Percentiles rank a stretch among this genome's conserved stretches.
Conservation (phyloP, 2,329 filamentous ascomycete species). For the Elsinoe ampelina region DNA sequence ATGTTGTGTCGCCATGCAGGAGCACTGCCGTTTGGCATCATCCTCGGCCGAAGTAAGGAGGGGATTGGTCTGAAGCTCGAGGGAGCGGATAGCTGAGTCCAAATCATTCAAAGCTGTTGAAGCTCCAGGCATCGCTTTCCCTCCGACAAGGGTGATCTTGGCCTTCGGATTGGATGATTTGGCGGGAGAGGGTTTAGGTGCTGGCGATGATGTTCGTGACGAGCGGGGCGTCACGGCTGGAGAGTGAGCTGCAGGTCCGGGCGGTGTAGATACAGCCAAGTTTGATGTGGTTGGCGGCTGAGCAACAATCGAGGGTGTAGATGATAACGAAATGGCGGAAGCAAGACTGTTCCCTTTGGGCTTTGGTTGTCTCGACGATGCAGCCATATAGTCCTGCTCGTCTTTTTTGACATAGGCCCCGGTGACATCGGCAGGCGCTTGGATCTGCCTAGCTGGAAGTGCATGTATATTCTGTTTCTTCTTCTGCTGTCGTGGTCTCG, state of each 20-base stretch:
- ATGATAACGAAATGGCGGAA: conserved; percentile 1
- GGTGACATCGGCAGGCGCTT: conserved; percentile 53
- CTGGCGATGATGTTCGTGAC: conserved; percentile 42
- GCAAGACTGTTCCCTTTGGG: conserved; percentile 24
- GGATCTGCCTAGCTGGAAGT: conserved; percentile 34
- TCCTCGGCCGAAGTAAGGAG: conserved; percentile 46
- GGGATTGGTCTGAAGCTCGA: conserved; percentile 90
- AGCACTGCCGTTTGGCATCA: conserved; percentile 58
- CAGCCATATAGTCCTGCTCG: conserved; percentile 63
- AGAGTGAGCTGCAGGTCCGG: conserved; percentile 44
- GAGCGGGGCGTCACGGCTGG: conserved; percentile 62
- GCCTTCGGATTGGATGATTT: conserved; percentile 36
- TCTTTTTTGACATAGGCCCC: conserved; percentile 68
- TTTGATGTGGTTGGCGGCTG: conserved; percentile 22
- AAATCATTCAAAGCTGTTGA: conserved; percentile 61
- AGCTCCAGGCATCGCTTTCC: conserved; percentile 71
- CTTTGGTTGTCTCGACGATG: conserved; percentile 26
- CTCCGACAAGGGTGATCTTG: conserved; percentile 66
- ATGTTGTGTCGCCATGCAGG: conserved; percentile 80
- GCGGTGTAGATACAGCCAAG: background rate
- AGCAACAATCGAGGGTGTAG: background rate
- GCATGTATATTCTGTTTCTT: conserved; percentile 32
- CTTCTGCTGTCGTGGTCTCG: conserved; percentile 28
- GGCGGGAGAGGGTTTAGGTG: conserved; percentile 17
- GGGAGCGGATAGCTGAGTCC: conserved; percentile 70